Conservation (phyloP, 768 basidiomycete genomes). For the Neoboletus subvelutipes region DNA sequence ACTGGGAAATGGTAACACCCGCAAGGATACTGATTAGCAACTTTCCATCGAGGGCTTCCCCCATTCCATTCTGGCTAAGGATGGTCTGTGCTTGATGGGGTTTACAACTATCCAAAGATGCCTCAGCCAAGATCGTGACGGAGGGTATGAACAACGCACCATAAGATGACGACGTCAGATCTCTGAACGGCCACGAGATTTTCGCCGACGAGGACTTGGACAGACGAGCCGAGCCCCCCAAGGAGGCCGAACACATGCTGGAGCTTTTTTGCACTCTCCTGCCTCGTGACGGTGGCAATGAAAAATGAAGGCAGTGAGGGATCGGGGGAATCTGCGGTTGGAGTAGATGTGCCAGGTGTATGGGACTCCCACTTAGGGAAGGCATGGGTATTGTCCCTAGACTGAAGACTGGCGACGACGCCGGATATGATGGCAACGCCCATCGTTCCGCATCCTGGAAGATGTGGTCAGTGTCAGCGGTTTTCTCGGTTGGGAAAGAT, state of each 20-base stretch:
- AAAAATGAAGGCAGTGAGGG: slow-evolving; percentile 75
- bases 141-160: slow-evolving; percentile 48
- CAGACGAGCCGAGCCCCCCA: slow-evolving; percentile 57
- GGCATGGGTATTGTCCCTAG: slow-evolving; percentile 34
- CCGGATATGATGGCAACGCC: slow-evolving; percentile 94
- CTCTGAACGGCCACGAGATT: slow-evolving; percentile 73
- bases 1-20: slow-evolving; percentile 88
- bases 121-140: neutral
- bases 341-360: slow-evolving; percentile 74
- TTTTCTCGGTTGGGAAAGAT: slow-evolving; percentile 6
- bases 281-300: slow-evolving; percentile 82
- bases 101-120: slow-evolving; percentile 67
- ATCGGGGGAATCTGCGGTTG: slow-evolving; percentile 53
- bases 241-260: slow-evolving; percentile 56
- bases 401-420: slow-evolving; percentile 78
- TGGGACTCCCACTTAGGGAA: slow-evolving; percentile 63
- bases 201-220: slow-evolving; percentile 66
- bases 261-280: slow-evolving; percentile 71
- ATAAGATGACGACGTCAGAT: slow-evolving; percentile 85
- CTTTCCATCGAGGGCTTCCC: slow-evolving; percentile 83
- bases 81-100: slow-evolving; percentile 83
- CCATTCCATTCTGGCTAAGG: slow-evolving; percentile 70
- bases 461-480: slow-evolving; percentile 18
- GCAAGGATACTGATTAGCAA: slow-evolving; percentile 96
- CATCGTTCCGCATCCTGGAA: slow-evolving; percentile 95